Evolutionary conservation across 2,329 filamentous ascomycete species (phyloP).

Genomic region (Colletotrichum costaricense): DNA sequence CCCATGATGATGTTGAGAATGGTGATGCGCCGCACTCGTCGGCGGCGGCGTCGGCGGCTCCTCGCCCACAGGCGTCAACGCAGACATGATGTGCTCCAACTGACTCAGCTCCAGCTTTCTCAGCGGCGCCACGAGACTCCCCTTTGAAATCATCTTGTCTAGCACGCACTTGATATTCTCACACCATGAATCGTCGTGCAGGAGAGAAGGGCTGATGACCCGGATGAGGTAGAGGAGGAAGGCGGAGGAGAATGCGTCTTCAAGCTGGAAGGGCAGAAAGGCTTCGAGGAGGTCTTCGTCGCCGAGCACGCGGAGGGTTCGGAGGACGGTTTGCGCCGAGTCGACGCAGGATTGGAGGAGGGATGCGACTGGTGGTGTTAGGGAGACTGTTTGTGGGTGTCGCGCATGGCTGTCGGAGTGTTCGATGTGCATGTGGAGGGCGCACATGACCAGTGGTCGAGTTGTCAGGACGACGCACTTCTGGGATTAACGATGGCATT

Average conservation of each 20-base stretch:
- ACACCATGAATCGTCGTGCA: constrained; percentile 48
- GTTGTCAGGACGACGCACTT: constrained; percentile 36
- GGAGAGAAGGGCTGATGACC: constrained; percentile 45
- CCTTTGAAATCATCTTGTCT: constrained; percentile 50
- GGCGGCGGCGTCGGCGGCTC: constrained; percentile 34
- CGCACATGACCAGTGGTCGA: constrained; percentile 35
- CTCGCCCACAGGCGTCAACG: constrained; percentile 43
- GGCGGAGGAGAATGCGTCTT: constrained; percentile 53
- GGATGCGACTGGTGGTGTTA: constrained; percentile 31
- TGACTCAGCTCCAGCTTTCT: constrained; percentile 50
- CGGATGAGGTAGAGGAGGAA: constrained; percentile 51
- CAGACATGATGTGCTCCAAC: constrained; percentile 49
- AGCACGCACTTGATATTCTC: constrained; percentile 49
- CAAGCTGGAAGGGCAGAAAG: constrained; percentile 53
- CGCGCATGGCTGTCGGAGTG: constrained; percentile 22
- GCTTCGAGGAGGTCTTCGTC: constrained; percentile 47
- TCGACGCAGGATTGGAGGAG: constrained; percentile 35
- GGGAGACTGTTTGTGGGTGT: constrained; percentile 16
- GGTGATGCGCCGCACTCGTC: constrained; percentile 13
- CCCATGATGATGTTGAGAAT: constrained; percentile 19
- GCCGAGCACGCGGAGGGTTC: constrained; percentile 33
- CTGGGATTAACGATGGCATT: not conserved
- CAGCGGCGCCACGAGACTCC: constrained; percentile 50
- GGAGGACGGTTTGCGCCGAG: constrained; percentile 34
- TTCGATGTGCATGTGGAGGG: constrained; percentile 42